These are phyloP conservation scores for Rubus idaeus DNA, from an alignment of 306 rosid species.

Conservation along the genomic window DNA sequence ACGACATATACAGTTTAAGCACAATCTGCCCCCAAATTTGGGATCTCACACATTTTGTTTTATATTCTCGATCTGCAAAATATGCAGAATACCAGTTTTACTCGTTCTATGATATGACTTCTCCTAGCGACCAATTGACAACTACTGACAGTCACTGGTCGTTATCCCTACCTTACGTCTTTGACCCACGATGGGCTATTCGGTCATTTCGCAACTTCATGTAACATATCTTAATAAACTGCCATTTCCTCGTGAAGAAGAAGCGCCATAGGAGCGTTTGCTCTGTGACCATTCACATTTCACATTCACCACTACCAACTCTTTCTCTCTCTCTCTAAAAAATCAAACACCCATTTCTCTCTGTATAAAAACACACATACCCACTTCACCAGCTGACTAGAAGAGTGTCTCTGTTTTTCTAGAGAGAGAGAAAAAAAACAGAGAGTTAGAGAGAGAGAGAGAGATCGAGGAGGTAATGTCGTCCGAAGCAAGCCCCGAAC, in stretches of 20 bases:
- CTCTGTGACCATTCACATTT: slow-evolving; percentile 36
- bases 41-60: background rate
- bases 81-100: background rate
- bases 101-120: background rate
- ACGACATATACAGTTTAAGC: background rate
- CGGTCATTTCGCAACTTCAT: background rate
- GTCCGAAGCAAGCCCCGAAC: slow-evolving; percentile 25
- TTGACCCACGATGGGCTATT: background rate
- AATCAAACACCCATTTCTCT: slow-evolving; percentile 7
- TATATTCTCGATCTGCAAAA: background rate
- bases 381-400: slow-evolving; percentile 29
- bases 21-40: background rate
- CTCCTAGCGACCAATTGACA: background rate
- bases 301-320: slow-evolving; percentile 33
- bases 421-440: no score
- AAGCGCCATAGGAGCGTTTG: slow-evolving; percentile 70
- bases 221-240: background rate
- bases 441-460: background rate
- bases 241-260: slow-evolving; percentile 68
- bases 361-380: slow-evolving; percentile 26
- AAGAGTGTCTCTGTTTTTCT: background rate
- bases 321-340: slow-evolving; percentile 23
- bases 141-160: background rate
- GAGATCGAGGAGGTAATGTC: slow-evolving; percentile 3
- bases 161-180: background rate